phyloP scores from a whole-genome alignment of 164 flowering plant species.

The Pachysandra terminalis region DNA sequence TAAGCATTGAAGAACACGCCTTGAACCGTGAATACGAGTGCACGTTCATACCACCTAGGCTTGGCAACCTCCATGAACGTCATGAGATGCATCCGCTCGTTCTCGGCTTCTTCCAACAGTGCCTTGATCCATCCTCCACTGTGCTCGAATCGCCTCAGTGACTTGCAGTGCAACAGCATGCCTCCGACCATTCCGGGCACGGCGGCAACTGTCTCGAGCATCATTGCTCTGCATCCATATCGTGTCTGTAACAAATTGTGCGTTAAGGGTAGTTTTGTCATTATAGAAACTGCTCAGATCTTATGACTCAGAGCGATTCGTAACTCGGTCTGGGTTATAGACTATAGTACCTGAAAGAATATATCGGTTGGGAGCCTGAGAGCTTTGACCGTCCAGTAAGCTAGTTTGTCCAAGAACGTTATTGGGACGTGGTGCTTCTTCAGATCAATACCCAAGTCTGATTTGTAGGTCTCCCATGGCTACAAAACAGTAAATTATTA shows the following conservation, averaged over 20 bases:
- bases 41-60: slow-evolving; percentile 74
- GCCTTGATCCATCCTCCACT: slow-evolving; percentile 83
- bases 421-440: slow-evolving; percentile 70
- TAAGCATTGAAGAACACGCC: slow-evolving; percentile 79
- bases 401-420: slow-evolving; percentile 64
- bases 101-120: slow-evolving; percentile 72
- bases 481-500: slow-evolving; percentile 11
- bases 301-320: too few species aligned
- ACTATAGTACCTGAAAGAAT: slow-evolving; percentile 73
- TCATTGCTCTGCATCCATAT: slow-evolving; percentile 78
- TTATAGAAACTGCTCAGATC: not conserved
- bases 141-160: slow-evolving; percentile 63
- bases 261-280: not conserved
- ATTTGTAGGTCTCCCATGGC: slow-evolving; percentile 91
- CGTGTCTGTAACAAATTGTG: slow-evolving; percentile 38
- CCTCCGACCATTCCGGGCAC: slow-evolving; percentile 89
- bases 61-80: slow-evolving; percentile 77
- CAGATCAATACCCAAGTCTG: slow-evolving; percentile 70
- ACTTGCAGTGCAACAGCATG: slow-evolving; percentile 62
- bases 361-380: slow-evolving; percentile 70
- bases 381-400: slow-evolving; percentile 73
- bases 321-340: too few species aligned
- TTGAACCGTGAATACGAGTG: slow-evolving; percentile 58
- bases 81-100: slow-evolving; percentile 82
- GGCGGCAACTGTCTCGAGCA: slow-evolving; percentile 80